Base-by-base conservation (phyloP, 1,139 yeast genomes). In the Candida glucosophila region DNA sequence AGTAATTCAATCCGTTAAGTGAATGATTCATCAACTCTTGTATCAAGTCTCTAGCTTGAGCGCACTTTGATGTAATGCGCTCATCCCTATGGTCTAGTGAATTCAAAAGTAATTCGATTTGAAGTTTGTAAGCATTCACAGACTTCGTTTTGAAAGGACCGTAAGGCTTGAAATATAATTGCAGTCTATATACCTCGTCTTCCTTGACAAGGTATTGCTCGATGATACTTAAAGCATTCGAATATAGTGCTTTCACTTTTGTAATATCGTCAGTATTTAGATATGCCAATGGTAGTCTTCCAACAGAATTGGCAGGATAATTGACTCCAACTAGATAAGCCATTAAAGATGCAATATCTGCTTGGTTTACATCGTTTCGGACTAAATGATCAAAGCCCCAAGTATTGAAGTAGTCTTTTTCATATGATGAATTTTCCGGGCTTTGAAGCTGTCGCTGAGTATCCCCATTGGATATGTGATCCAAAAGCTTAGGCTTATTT, bases 281-380 rank as follows among this genome's bases (percentile, higher is more conserved):
- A 41, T 66, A 86, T 4, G 67, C 75, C 32, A 90, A 52, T 1
- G 99, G 99, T 28, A 90, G 63, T 48, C 83, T 92, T 16, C 99
- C 98, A 2, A 90, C 98, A 2, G 96, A 85, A 50, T 90, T 90
- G 2, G 85, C 76, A 1, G 98, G 97, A 47, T 85, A 90, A 47
- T 88, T 80, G 3, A 80, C 61, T 12, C 98, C 98, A 33, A 90
- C 71, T 28, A 90, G 62, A 47, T 82, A 90, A 0, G 95, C 75
- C 98, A 90, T 90, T 33, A 90, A 61, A 0, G 95, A 74, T 2
- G 98, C 92, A 35, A 90, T 81, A 49, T 92, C 99, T 2, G 99
- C 99, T 52, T 90, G 99, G 39, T 82, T 80, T 14, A 90, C 94
- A 50, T 92, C 98, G 39, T 82, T 74, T 43, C 97, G 68, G 27